phyloP scores from a whole-genome alignment of 164 flowering plant genomes.

The grape (Vitis vinifera) region DNA sequence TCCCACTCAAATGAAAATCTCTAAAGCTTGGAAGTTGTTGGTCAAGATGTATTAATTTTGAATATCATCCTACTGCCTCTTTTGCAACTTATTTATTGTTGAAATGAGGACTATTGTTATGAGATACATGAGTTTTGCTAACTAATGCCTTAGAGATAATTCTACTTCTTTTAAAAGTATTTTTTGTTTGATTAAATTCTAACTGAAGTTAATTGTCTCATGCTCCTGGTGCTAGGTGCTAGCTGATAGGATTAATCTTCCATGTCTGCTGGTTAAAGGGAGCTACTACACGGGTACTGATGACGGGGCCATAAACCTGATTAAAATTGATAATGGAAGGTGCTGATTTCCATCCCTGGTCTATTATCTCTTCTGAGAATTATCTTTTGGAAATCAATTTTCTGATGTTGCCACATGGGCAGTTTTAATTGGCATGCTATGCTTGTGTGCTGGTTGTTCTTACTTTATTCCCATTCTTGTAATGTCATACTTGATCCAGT shows the following conservation, averaged over 20 bases:
- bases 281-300: conserved; percentile 96
- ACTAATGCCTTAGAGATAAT: too few species aligned
- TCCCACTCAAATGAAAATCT: too few species aligned
- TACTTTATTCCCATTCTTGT: neutral
- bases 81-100: neutral
- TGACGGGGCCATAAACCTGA: conserved; percentile 95
- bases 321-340: conserved; percentile 77
- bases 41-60: too few species aligned
- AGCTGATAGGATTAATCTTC: conserved; percentile 85
- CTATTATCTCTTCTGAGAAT: neutral
- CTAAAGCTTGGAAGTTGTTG: too few species aligned
- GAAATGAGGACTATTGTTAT: neutral
- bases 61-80: neutral
- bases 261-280: conserved; percentile 95
- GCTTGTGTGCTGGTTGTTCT: neutral
- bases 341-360: conserved; percentile 17
- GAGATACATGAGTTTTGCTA: too few species aligned
- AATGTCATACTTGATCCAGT: neutral
- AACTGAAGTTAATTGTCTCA: conserved; percentile 3
- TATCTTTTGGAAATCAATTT: neutral
- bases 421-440: neutral
- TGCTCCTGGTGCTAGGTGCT: conserved; percentile 62
- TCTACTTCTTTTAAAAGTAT: too few species aligned
- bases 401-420: neutral
- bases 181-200: neutral